These are phyloP conservation scores for Lentinula detonsa DNA, from an alignment of 768 basidiomycete genomes.

Conservation along the genomic window DNA sequence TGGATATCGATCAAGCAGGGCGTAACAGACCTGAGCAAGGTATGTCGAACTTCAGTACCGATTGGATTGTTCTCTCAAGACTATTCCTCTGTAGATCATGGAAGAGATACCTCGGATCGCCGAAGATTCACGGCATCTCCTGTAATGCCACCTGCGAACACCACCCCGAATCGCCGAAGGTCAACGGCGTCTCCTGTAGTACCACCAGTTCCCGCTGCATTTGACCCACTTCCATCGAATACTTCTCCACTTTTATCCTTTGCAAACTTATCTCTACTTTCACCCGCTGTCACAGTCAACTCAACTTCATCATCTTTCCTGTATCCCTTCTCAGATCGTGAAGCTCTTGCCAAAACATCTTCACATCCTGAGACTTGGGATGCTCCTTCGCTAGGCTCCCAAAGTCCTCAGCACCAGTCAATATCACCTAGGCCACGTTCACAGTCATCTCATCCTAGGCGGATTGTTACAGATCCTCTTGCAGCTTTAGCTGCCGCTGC, in stretches of 20 bases:
- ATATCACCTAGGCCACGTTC: neutral
- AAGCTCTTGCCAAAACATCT: neutral
- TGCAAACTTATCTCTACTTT: neutral
- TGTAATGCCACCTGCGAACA: neutral
- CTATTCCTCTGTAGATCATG: neutral
- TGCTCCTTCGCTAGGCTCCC: neutral
- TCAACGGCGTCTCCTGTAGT: neutral
- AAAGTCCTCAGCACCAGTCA: neutral
- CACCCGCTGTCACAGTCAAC: neutral
- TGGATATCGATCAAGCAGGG: neutral
- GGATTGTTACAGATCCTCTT: neutral
- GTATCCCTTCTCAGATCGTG: neutral
- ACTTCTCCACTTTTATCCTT: neutral
- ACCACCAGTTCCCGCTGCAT: no score
- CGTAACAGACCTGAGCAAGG: neutral
- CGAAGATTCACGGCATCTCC: neutral
- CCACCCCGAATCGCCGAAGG: no score
- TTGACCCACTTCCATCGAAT: neutral
- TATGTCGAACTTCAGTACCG: neutral
- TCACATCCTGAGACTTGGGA: neutral
- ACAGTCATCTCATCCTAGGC: neutral
- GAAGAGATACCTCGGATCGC: neutral
- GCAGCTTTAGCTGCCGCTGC: conserved; percentile 2
- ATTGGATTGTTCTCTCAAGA: neutral
- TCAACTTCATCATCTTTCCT: neutral